Conservation (phyloP, 148 eudicot genomes). For the Camellia japonica region DNA sequence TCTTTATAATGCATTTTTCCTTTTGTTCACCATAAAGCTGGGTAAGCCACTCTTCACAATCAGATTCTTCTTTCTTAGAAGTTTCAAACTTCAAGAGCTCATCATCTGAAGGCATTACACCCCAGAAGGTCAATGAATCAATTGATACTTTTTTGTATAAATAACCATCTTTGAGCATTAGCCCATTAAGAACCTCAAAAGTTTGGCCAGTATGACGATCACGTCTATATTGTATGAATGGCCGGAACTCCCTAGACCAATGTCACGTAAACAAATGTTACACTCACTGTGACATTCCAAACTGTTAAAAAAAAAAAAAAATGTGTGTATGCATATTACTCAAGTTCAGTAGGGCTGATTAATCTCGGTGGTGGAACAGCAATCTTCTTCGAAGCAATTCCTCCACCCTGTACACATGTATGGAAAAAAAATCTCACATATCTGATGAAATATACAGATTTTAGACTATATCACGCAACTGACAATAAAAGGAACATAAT, state of each 20-base stretch:
- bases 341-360: constrained; percentile 76
- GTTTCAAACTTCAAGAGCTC: constrained; percentile 77
- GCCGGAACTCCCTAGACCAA: constrained; percentile 76
- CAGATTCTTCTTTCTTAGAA: constrained; percentile 60
- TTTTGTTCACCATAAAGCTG: constrained; percentile 83
- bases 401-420: constrained; percentile 63
- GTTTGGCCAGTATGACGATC: constrained; percentile 78
- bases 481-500: background rate
- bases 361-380: constrained; percentile 70
- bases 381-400: constrained; percentile 49
- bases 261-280: constrained; percentile 19
- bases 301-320: background rate
- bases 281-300: constrained; percentile 6
- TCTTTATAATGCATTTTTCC: constrained; percentile 29
- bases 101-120: constrained; percentile 72
- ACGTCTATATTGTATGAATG: constrained; percentile 75
- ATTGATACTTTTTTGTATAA: constrained; percentile 71
- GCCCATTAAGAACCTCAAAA: constrained; percentile 80
- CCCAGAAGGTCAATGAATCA: constrained; percentile 79
- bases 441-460: background rate
- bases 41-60: constrained; percentile 79
- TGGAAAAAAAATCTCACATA: background rate
- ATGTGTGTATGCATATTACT: constrained; percentile 41
- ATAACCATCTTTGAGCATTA: constrained; percentile 90
- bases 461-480: background rate